phyloP scores from a whole-genome alignment of 2,329 filamentous ascomycete genomes.

The Fusarium sp. region DNA sequence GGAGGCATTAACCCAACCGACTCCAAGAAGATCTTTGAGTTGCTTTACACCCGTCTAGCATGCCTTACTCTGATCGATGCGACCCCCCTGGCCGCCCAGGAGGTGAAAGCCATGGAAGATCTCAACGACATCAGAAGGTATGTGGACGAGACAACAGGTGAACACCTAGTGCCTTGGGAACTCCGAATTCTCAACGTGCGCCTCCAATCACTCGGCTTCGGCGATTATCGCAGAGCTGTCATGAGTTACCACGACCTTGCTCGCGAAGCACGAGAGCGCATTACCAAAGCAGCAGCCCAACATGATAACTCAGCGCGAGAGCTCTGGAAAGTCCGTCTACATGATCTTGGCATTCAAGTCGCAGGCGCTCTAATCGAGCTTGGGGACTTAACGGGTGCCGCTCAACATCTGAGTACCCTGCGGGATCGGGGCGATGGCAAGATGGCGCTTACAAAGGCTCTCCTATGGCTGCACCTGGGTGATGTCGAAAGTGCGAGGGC shows the following conservation, averaged over 20 bases:
- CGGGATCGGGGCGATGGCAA: slow-evolving; percentile 54
- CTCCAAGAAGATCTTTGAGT: slow-evolving; percentile 74
- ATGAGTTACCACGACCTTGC: slow-evolving; percentile 93
- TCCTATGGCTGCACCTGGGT: slow-evolving; percentile 84
- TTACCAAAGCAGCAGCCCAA: slow-evolving; percentile 59
- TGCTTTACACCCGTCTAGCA: slow-evolving; percentile 84
- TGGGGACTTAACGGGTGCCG: slow-evolving; percentile 86
- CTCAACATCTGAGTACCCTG: slow-evolving; percentile 75
- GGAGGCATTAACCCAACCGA: slow-evolving; percentile 65
- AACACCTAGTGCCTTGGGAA: slow-evolving; percentile 86
- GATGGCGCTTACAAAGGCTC: slow-evolving; percentile 64
- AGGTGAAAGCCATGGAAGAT: slow-evolving; percentile 73
- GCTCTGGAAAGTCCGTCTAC: slow-evolving; percentile 78
- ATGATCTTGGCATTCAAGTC: slow-evolving; percentile 78
- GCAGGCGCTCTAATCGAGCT: slow-evolving; percentile 81
- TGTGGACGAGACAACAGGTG: slow-evolving; percentile 63
- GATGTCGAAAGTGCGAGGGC: slow-evolving; percentile 75
- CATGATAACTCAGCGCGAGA: slow-evolving; percentile 67
- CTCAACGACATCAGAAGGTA: slow-evolving; percentile 68
- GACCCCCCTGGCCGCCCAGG: slow-evolving; percentile 74
- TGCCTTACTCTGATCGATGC: slow-evolving; percentile 85
- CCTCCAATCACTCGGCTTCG: slow-evolving; percentile 86
- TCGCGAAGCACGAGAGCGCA: slow-evolving; percentile 75
- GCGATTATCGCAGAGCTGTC: slow-evolving; percentile 84
- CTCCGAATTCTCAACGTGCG: slow-evolving; percentile 85